phyloP scores from a whole-genome alignment of 176 grass and related monocot species.

The Lolium rigidum region DNA sequence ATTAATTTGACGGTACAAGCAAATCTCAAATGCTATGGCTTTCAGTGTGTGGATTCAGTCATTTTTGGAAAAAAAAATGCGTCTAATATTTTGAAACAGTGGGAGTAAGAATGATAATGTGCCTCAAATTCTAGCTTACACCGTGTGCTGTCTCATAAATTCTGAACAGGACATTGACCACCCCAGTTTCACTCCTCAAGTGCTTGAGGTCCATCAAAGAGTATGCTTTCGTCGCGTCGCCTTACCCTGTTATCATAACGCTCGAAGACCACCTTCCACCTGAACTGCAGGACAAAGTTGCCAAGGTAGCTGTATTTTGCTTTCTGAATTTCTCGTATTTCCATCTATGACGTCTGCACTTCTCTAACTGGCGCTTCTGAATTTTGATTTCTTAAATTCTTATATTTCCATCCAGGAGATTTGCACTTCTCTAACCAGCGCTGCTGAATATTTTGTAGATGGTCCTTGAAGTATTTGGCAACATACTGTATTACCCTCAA shows the following conservation, averaged over 20 bases:
- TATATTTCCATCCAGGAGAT: no score
- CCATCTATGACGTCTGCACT: background rate
- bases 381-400: background rate
- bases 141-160: background rate
- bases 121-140: background rate
- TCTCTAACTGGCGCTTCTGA: conserved; percentile 6
- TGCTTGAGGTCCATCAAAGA: conserved; percentile 90
- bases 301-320: conserved; percentile 50
- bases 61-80: no score
- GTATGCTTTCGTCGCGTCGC: conserved; percentile 81
- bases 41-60: no score
- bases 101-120: no score
- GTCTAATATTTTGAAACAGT: no score
- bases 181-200: conserved; percentile 87
- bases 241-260: conserved; percentile 93
- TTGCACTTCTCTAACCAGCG: no score
- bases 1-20: background rate
- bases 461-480: conserved; percentile 76
- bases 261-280: conserved; percentile 89
- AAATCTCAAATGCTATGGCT: no score
- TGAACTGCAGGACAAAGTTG: conserved; percentile 92
- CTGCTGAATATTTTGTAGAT: conserved; percentile 44
- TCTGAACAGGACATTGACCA: conserved; percentile 76
- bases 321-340: background rate
- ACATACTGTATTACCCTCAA: conserved; percentile 74